Percentiles rank a stretch among this genome's conserved stretches.
Evolutionary conservation across 805 yeast species (phyloP).

Genomic region (Ogataea sp.): DNA sequence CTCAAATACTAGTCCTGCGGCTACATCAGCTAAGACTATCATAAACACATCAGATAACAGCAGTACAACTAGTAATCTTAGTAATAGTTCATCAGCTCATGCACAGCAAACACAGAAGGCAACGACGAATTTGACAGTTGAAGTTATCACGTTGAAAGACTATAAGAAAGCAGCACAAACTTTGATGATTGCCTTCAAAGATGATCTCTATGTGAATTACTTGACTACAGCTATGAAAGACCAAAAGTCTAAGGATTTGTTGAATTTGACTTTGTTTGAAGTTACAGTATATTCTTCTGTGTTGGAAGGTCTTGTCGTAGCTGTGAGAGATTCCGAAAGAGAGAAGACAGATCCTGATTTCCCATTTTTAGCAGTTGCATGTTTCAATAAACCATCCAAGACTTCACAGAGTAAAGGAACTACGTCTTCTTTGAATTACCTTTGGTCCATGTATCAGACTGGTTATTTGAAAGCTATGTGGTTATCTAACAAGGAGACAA

Average conservation of each 20-base stretch:
- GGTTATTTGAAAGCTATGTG: slow-evolving; percentile 26
- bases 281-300: slow-evolving; percentile 44
- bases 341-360: slow-evolving; percentile 29
- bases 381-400: slow-evolving; percentile 32
- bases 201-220: slow-evolving; percentile 46
- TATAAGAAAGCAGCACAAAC: slow-evolving; percentile 50
- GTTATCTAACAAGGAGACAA: slow-evolving; percentile 32
- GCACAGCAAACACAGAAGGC: background rate
- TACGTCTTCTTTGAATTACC: slow-evolving; percentile 26
- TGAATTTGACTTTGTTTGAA: slow-evolving; percentile 45
- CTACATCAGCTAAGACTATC: background rate
- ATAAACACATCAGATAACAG: background rate
- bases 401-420: slow-evolving; percentile 22
- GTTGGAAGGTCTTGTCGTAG: slow-evolving; percentile 40
- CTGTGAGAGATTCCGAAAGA: slow-evolving; percentile 40
- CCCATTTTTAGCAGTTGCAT: slow-evolving; percentile 47
- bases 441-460: slow-evolving; percentile 25
- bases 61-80: background rate
- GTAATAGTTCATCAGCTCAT: background rate
- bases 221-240: slow-evolving; percentile 33
- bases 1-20: background rate
- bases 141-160: slow-evolving; percentile 29
- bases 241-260: slow-evolving; percentile 27
- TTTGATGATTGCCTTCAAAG: slow-evolving; percentile 42
- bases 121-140: slow-evolving; percentile 10